Evolutionary conservation across 2,329 filamentous ascomycete genomes (phyloP).

Genomic region (Thielaviopsis euricoi): DNA sequence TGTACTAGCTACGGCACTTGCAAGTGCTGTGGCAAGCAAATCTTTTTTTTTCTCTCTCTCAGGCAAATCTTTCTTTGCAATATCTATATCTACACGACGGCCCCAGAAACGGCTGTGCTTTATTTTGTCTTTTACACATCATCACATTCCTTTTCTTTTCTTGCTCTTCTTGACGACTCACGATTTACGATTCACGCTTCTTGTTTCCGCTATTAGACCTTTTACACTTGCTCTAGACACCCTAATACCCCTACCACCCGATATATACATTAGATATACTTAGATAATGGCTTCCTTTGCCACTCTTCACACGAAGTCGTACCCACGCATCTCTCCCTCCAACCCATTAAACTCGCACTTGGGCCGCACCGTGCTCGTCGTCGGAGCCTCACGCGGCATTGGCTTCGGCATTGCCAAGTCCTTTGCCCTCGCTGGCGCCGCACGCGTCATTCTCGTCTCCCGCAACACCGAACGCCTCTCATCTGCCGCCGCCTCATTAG

Average conservation of each 20-base stretch:
- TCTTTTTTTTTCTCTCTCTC: too few species aligned
- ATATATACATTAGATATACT: too few species aligned
- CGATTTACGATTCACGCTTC: background rate
- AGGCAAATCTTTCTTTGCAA: too few species aligned
- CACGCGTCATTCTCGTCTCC: slow-evolving; percentile 23
- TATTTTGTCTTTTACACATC: too few species aligned
- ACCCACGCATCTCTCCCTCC: slow-evolving; percentile 22
- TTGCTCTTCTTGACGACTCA: background rate
- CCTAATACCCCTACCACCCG: too few species aligned
- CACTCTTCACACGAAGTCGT: slow-evolving; percentile 18
- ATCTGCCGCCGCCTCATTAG: slow-evolving; percentile 14
- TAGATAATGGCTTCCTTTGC: slow-evolving; percentile 3
- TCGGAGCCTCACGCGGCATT: slow-evolving; percentile 48
- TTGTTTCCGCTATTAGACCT: background rate
- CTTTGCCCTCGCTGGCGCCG: slow-evolving; percentile 27
- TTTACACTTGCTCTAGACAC: background rate
- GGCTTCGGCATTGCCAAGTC: slow-evolving; percentile 46
- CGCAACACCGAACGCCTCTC: slow-evolving; percentile 19
- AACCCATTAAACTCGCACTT: slow-evolving; percentile 24
- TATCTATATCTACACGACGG: too few species aligned
- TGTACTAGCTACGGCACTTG: too few species aligned
- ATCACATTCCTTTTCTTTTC: background rate
- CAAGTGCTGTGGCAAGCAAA: too few species aligned
- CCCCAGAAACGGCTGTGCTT: too few species aligned
- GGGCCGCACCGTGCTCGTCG: slow-evolving; percentile 44